phyloP scores from a whole-genome alignment of 306 rosid genomes.

The Trifolium repens region DNA sequence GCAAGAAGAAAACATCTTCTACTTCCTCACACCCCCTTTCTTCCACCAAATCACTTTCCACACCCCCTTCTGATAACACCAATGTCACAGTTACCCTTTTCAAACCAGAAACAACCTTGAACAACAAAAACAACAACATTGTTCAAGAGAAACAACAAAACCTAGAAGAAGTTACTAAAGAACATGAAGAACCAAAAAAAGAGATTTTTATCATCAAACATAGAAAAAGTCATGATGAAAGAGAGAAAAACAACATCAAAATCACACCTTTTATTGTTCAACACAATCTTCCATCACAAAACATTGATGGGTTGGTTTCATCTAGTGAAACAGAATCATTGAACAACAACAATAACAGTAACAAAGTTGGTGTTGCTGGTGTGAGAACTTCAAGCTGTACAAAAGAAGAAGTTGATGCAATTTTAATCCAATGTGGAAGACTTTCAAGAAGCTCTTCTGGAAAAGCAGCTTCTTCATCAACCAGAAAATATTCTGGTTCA shows the following conservation, averaged over 20 bases:
- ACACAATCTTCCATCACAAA: slow-evolving; percentile 25
- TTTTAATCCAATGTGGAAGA: slow-evolving; percentile 90
- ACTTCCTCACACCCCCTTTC: slow-evolving; percentile 26
- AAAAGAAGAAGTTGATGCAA: slow-evolving; percentile 92
- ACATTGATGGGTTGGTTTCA: slow-evolving; percentile 23
- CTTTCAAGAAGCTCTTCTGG: slow-evolving; percentile 94
- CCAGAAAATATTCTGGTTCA: slow-evolving; percentile 85
- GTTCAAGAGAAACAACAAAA: slow-evolving; percentile 42
- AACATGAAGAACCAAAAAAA: slow-evolving; percentile 52
- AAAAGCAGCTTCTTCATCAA: slow-evolving; percentile 66
- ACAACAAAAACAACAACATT: slow-evolving; percentile 31
- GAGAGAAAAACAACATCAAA: slow-evolving; percentile 52
- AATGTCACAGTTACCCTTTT: slow-evolving; percentile 16
- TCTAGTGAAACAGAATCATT: slow-evolving; percentile 5
- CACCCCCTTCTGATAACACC: slow-evolving; percentile 32
- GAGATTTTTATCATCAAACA: slow-evolving; percentile 85
- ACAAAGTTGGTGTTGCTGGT: slow-evolving; percentile 47
- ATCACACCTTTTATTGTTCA: slow-evolving; percentile 39
- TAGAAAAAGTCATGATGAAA: slow-evolving; percentile 81
- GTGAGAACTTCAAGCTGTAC: slow-evolving; percentile 92
- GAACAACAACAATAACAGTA: neutral
- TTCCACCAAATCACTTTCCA: slow-evolving; percentile 45
- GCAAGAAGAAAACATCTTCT: slow-evolving; percentile 65
- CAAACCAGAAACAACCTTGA: slow-evolving; percentile 42
- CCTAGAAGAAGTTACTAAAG: slow-evolving; percentile 17